Evolutionary conservation across 176 grass and related monocot species (phyloP), one percentile per base, ranked within the genome.

Genomic region (Tuctoria greenei): DNA sequence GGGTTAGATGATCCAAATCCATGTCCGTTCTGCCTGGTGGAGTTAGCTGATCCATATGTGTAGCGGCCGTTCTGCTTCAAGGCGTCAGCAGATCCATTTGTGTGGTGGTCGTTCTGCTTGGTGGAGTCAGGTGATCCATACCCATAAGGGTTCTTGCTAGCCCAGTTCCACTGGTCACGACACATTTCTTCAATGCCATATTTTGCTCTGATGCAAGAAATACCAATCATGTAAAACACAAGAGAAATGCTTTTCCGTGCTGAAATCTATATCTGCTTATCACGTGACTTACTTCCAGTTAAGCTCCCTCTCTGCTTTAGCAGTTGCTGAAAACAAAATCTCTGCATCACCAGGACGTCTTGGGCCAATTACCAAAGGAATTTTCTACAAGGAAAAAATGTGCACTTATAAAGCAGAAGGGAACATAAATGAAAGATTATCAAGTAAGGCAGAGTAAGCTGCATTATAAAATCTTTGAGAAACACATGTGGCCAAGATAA

Each of bases 131-230:
- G 76, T 12, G 67, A 75, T 6, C 72, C 67, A 47, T 93, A 93
- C 18, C 91, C 91, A 4, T 87, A 87, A 20, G 91, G 91, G 67
- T 93, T 93, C 84, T 90, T 93, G 84, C 90, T 89, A 64, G 87
- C 84, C 90, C 90, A 93, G 76, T 90, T 93, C 90, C 90, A 93
- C 9, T 93, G 91, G 76, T 93, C 91, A 9, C 77, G 47, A 58
- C 91, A 93, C 91, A 93, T 93, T 66, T 93, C 91, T 23, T 93
- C 87, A 7, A 93, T 93, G 27, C 87, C 81, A 18, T 75, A 93
- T 80, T 90, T 90, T 15, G 91, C 84, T 87, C 91, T 93, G 69
- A 16, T 74, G 25, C 59, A 39, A 69, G 18, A 81, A 77, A 49
- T 13, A n/a, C 63, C 14, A 0, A 31, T 45, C 18, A 70, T 43